Base-by-base conservation (phyloP, 139 green algal species). In the Parachlorella kessleri region DNA sequence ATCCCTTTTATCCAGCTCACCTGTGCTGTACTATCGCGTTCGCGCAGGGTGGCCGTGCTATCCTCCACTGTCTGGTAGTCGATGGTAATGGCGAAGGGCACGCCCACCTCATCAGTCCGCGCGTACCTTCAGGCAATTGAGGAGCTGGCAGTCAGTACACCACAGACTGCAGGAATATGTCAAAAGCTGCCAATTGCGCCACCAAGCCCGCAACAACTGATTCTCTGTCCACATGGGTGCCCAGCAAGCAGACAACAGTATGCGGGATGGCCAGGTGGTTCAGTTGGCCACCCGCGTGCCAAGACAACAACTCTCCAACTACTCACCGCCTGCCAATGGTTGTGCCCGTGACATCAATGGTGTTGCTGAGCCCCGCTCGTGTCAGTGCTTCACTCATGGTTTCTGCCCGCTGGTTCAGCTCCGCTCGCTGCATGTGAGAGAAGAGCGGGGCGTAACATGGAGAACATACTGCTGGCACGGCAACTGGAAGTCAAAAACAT, bases 31-130 rank as follows among this genome's bases (percentile, higher is more conserved):
- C 73, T 91, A 85, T 99, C 97, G 6, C 97, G 86, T 85, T 99
- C 97, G 18, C 97, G 88, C 70, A 99, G 65, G 23, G 97, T 99
- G 21, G 97, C 96, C 3, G 92, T 97, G 73, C 72, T 78, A 70
- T 98, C 85, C 21, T 85, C 70, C 28, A 97, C 53, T 1, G 93
- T 94, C 24, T 90, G 54, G 78, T 89, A 94, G 88, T 99, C 96
- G 0, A 99, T 92, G 3, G 97, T 99, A 66, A 99, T 81, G 2
- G 94, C 97, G 84, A 98, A 99, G 0, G 97, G 97, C 37, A 89
- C 75, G 38, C 82, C 85, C 23, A 89, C 76, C 70, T 88, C 85
- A 41, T 89, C 85, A 3, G 85, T 88, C 23, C 85, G 81, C 26
- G 85, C 78, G 48, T 89, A 88, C 66, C 76, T 81, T 66, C 48